These are phyloP conservation scores for Pseudonectria buxi DNA, from an alignment of 2,329 filamentous ascomycete genomes.

Conservation along the genomic window DNA sequence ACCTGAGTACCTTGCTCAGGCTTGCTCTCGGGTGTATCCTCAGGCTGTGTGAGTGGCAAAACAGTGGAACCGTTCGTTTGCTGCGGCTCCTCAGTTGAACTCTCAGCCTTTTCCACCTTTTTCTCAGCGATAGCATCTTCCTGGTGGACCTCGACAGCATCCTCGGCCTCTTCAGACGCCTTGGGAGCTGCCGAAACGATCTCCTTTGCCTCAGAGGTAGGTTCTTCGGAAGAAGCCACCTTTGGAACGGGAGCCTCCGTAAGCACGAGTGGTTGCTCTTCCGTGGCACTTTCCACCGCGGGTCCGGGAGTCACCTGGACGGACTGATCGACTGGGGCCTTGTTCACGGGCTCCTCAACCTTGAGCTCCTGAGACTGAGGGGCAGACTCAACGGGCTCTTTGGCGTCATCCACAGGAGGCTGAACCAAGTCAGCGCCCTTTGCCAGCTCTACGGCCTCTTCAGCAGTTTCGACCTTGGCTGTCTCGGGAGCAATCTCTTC, in stretches of 20 bases:
- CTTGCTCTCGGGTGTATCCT: too few relatives aligned
- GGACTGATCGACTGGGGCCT: background rate
- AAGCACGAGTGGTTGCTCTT: background rate
- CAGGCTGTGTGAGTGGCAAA: too few relatives aligned
- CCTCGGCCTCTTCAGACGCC: background rate
- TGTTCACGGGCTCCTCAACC: background rate
- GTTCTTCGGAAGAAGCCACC: too few relatives aligned
- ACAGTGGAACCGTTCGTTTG: background rate
- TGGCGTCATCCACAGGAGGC: too few relatives aligned
- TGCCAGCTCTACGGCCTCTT: slow-evolving; percentile 12
- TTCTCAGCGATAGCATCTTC: background rate
- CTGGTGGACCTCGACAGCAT: background rate
- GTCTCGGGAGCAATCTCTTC: slow-evolving; percentile 9
- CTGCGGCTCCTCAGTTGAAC: slow-evolving; percentile 2
- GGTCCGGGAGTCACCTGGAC: background rate
- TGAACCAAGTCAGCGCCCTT: slow-evolving; percentile 2
- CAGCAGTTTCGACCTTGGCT: slow-evolving; percentile 6
- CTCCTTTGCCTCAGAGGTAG: too few relatives aligned
- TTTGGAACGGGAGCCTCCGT: too few relatives aligned
- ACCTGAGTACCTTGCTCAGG: too few relatives aligned
- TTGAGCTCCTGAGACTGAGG: slow-evolving; percentile 3
- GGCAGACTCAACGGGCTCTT: too few relatives aligned
- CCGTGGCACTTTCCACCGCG: slow-evolving; percentile 1
- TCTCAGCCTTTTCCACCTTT: slow-evolving; percentile 1
- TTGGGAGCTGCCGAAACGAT: too few relatives aligned